Evolutionary conservation across 495 filamentous ascomycete species (phyloP), one percentile per base, ranked within the genome.

Genomic region (Neohortaea acidophila): DNA sequence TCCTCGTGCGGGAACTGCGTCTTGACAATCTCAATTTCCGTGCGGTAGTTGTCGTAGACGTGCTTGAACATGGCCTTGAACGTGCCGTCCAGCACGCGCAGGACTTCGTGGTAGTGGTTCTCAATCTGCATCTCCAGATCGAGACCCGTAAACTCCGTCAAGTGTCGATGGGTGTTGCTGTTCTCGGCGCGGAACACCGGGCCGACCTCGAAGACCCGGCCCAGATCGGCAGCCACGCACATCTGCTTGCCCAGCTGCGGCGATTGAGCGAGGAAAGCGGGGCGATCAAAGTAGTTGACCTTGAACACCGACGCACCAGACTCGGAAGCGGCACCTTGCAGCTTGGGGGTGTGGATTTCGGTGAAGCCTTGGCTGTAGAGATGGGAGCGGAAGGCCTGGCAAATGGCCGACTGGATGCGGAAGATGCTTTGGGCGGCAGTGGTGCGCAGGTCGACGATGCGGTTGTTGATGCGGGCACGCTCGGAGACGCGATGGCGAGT

Each of bases 181-280:
- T 96, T 93, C 65, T 96, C 89, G 0, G 89, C 89, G 54, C 87
- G 72, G 75, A 94, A 97, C 7, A 96, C 87, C 3, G 83, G 81
- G 0, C 81, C 83, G 39, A 91, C 77, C 53, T 84, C 80, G 54
- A 81, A 94, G 9, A 97, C 87, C 40, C 74, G 77, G 55, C 87
- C 75, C 58, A 89, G 72, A 36, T 91, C 89, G 51, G 84, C 84
- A 17, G 86, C 84, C 51, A 97, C 92, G 55, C 84, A 78, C 68
- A 91, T 84, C 51, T 97, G 89, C 66, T 97, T 94, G 59, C 91
- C 87, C 33, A 97, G 72, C 59, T 97, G 89, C 10, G 89, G 89
- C 43, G 81, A 87, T 61, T 96, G 87, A 14, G 86, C 86, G 9
- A 94, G 66, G 60, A 72, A 97, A 2, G 79, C 85, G 34, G 79